Conservation (phyloP, 306 rosid genomes). For the Herpetospermum pedunculosum region DNA sequence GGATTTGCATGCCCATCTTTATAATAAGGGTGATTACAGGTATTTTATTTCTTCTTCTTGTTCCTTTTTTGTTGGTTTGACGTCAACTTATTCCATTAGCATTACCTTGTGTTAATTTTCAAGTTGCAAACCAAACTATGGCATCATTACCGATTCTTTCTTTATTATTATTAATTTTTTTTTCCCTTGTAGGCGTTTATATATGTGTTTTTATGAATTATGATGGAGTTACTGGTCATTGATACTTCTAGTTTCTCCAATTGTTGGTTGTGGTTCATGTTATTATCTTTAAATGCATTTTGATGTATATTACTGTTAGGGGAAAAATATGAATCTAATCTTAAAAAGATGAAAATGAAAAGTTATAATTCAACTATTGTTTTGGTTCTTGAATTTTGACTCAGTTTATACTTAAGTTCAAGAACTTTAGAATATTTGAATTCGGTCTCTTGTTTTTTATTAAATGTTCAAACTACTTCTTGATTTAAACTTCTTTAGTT, state of each 20-base stretch:
- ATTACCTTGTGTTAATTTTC: background rate
- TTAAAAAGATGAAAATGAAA: background rate
- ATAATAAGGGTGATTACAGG: constrained; percentile 97
- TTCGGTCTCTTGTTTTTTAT: background rate
- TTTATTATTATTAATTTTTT: background rate
- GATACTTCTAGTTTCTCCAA: background rate
- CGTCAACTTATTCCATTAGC: background rate
- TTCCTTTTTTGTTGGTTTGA: background rate
- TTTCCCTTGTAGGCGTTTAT: background rate
- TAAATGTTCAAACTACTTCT: background rate
- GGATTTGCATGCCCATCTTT: constrained; percentile 90
- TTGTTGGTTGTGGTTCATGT: background rate
- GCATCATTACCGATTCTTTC: background rate
- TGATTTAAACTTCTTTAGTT: background rate
- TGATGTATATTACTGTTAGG: background rate
- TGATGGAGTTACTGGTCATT: background rate
- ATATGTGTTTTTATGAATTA: no score
- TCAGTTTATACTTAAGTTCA: background rate
- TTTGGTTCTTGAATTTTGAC: background rate
- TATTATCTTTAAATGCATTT: background rate
- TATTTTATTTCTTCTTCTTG: constrained; percentile 19
- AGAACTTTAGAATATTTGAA: background rate
- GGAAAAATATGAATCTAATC: background rate
- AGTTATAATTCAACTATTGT: background rate
- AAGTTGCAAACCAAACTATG: background rate